Conservation (phyloP, 352 stramenopile genomes). For the Aphanomyces invadans region DNA sequence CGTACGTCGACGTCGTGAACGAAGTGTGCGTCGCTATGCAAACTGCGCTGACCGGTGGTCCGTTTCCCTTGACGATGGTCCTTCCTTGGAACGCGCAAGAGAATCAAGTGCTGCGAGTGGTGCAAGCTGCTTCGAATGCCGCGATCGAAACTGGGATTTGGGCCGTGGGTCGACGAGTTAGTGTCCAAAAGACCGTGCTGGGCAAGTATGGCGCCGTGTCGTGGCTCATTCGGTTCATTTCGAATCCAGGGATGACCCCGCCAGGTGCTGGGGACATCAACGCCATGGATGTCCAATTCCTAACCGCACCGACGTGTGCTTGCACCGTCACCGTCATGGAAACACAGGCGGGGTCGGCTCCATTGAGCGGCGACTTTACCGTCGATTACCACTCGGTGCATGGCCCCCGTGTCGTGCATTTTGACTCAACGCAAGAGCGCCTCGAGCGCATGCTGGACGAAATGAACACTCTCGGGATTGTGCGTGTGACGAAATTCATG, state of each 20-base stretch:
- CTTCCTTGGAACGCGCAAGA: conserved; percentile 67
- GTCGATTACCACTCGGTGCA: conserved; percentile 84
- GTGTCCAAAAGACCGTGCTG: conserved; percentile 81
- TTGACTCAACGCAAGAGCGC: conserved; percentile 78
- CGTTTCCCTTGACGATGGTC: conserved; percentile 30
- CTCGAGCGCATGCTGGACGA: conserved; percentile 91
- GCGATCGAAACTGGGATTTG: conserved; percentile 36
- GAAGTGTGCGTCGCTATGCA: conserved; percentile 30
- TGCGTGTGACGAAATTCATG: conserved; percentile 83
- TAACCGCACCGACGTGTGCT: conserved; percentile 24
- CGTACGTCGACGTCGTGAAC: conserved; percentile 34
- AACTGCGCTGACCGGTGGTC: conserved; percentile 21
- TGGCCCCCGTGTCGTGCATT: conserved; percentile 66
- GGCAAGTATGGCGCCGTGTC: conserved; percentile 93
- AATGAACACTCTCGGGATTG: conserved; percentile 88
- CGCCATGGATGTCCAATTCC: conserved; percentile 44
- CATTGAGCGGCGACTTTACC: conserved; percentile 84
- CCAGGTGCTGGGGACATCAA: conserved; percentile 87
- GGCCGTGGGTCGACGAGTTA: conserved; percentile 56
- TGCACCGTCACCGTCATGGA: conserved; percentile 73
- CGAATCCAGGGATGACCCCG: conserved; percentile 84
- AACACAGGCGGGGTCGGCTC: conserved; percentile 73
- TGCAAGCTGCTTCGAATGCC: conserved; percentile 49
- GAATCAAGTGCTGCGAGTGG: conserved; percentile 36
- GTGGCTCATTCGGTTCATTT: conserved; percentile 91